phyloP scores from a whole-genome alignment of 495 filamentous ascomycete species.

The Neurospora sp. region DNA sequence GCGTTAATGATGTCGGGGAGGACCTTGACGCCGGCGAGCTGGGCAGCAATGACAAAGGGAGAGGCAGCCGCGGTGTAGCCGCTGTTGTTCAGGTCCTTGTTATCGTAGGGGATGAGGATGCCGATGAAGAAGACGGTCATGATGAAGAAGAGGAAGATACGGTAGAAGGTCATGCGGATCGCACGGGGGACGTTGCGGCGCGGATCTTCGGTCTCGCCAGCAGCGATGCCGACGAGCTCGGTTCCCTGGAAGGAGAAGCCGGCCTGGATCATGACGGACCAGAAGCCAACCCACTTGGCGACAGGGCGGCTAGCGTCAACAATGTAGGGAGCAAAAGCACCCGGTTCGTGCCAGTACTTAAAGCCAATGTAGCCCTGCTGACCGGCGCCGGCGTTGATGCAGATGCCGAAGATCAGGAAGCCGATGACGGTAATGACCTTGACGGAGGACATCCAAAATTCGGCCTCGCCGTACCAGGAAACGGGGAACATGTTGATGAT shows the following conservation, averaged over 20 bases:
- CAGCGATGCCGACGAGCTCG: slow-evolving; percentile 57
- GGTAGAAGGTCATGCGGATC: slow-evolving; percentile 46
- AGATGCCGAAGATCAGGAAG: slow-evolving; percentile 55
- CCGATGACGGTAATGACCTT: slow-evolving; percentile 70
- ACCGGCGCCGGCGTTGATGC: slow-evolving; percentile 58
- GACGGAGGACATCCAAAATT: slow-evolving; percentile 63
- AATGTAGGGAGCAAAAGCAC: slow-evolving; percentile 53
- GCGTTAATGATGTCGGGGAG: slow-evolving; percentile 65
- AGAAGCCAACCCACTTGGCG: slow-evolving; percentile 39
- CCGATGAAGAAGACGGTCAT: slow-evolving; percentile 58
- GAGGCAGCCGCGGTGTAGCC: slow-evolving; percentile 47
- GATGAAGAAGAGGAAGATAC: slow-evolving; percentile 58
- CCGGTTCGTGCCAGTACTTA: slow-evolving; percentile 59
- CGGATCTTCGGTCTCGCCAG: slow-evolving; percentile 56
- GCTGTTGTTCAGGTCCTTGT: slow-evolving; percentile 37
- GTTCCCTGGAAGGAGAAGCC: slow-evolving; percentile 41
- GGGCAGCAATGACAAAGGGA: slow-evolving; percentile 60
- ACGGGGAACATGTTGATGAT: slow-evolving; percentile 59
- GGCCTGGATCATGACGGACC: slow-evolving; percentile 37
- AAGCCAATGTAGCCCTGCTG: slow-evolving; percentile 60
- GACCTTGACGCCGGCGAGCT: slow-evolving; percentile 51
- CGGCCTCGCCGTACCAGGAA: slow-evolving; percentile 59
- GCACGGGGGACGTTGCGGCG: slow-evolving; percentile 44
- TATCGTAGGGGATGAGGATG: slow-evolving; percentile 51
- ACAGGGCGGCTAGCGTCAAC: slow-evolving; percentile 20